Base-by-base conservation (phyloP, 1,284 basidiomycete species). In the Peniophora sp. region DNA sequence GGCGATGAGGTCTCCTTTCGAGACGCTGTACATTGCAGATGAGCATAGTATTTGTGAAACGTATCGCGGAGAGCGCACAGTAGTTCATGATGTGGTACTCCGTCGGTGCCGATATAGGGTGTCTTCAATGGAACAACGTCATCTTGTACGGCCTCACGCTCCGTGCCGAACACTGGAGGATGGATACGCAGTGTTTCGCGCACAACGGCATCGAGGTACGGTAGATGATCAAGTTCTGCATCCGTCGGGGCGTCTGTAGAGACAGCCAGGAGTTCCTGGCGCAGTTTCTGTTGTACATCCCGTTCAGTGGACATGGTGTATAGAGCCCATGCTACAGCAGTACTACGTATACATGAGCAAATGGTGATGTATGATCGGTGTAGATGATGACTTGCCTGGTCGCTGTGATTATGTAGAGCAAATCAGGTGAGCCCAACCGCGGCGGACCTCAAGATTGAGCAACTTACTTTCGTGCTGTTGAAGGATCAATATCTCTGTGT, bases 401-500 rank as follows among this genome's bases (percentile, higher is more conserved):
- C 5, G 27, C 27, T 32, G 12, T 5, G 12, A 32, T 32, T n/a
- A n/a, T n/a, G n/a, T n/a, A n/a, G n/a, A n/a, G n/a, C n/a, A n/a
- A n/a, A n/a, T n/a, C n/a, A n/a, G n/a, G n/a, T n/a, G n/a, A n/a
- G n/a, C n/a, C n/a, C n/a, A n/a, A n/a, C n/a, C n/a, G n/a, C n/a
- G n/a, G n/a, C n/a, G n/a, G n/a, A n/a, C n/a, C n/a, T n/a, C n/a
- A n/a, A 32, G 6, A 32, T 12, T 32, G 6, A 32, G 12, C 5
- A 32, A 12, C 27, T 41, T 15, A 42, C n/a, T 34, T 46, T 42
- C 18, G 20, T 15, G 27, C 14, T 17, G 24, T 27, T 37, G 2
- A 27, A 42, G 14, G 14, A 15, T 36, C 41, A 56, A 2, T 59
- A 76, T 75, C 81, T 84, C 9, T 69, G 71, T 0, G 90, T 92